Base-by-base conservation (phyloP, 2,329 filamentous ascomycete species). In the Phyllosticta ampelicida region DNA sequence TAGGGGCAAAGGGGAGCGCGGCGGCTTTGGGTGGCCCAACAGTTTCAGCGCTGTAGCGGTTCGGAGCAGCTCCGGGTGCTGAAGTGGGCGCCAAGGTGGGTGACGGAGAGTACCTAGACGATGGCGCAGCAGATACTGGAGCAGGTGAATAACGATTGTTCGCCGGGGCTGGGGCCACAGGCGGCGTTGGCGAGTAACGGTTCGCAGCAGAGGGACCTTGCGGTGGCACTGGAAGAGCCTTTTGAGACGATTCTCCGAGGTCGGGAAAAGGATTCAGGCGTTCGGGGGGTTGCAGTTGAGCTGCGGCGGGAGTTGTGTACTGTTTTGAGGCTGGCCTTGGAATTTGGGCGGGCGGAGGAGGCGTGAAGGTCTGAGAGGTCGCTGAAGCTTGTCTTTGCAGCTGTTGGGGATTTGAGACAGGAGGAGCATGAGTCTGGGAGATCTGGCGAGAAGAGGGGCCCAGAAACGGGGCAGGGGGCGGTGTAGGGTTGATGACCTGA, bases 61-160 rank as follows among this genome's bases (percentile, higher is more conserved):
- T 69, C 58, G 74, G 71, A 29, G 68, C 56, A 44, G 70, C 68
- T 48, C 69, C 66, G 20, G 68, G 63, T 21, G 64, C 64, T 50
- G 68, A 65, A 13, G 70, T 77, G 19, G 74, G 70, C 9, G 36
- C 36, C n/a, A 16, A 44, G 13, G 36, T 44, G 36, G 76, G 74
- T 23, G 75, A 75, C 21, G 77, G 86, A 5, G 86, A 89, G 68
- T 89, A 89, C 58, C 81, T 76, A 1, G 71, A 63, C 8, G 75
- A 67, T 13, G 74, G 67, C 21, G 63, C 63, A 16, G 62, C 61
- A 16, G 63, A 10, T 48, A 58, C 60, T 48, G 65, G 63, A 29
- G 68, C 68, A 55, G 69, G 60, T 66, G 77, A 64, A 71, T 80
- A 63, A 70, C 79, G 59, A 71, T 44, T 44, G 36, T n/a, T 44